phyloP scores from a whole-genome alignment of 2,329 filamentous ascomycete species.

The Diaporthe caulivora region DNA sequence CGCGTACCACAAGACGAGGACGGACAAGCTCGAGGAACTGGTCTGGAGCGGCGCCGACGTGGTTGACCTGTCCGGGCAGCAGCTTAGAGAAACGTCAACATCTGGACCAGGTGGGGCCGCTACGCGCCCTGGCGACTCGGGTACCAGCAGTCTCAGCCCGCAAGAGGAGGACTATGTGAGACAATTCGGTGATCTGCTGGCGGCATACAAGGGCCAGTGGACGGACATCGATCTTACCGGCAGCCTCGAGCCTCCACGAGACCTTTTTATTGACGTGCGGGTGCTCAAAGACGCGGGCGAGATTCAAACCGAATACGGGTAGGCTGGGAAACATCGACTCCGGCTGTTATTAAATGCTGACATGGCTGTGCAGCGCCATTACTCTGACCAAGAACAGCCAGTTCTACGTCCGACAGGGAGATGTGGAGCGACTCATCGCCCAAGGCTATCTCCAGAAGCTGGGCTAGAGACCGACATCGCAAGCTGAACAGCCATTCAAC shows the following conservation, averaged over 20 bases:
- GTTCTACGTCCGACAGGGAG: slow-evolving; percentile 94
- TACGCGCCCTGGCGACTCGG: slow-evolving; percentile 55
- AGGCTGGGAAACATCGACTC: slow-evolving; percentile 49
- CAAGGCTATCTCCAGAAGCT: slow-evolving; percentile 96
- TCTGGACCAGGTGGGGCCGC: slow-evolving; percentile 52
- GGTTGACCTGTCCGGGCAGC: slow-evolving; percentile 75
- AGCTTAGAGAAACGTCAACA: slow-evolving; percentile 57
- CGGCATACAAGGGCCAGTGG: slow-evolving; percentile 98
- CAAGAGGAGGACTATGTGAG: slow-evolving; percentile 97
- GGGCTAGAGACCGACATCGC: slow-evolving; percentile 65
- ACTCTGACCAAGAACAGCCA: slow-evolving; percentile 98
- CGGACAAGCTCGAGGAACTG: slow-evolving; percentile 92
- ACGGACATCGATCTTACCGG: slow-evolving; percentile 97
- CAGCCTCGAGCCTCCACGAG: slow-evolving; percentile 91
- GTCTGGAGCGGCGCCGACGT: slow-evolving; percentile 93
- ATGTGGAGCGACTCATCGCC: slow-evolving; percentile 93
- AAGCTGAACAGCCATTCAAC: neutral
- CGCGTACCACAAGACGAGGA: slow-evolving; percentile 91
- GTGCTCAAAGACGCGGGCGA: slow-evolving; percentile 97
- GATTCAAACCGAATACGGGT: slow-evolving; percentile 99
- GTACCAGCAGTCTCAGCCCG: slow-evolving; percentile 85
- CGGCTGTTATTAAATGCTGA: slow-evolving; percentile 25
- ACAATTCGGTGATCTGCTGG: slow-evolving; percentile 89
- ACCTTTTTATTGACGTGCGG: slow-evolving; percentile 96
- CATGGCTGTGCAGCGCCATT: slow-evolving; percentile 74